Evolutionary conservation across 2,329 filamentous ascomycete genomes (phyloP).

Genomic region (Sclerotinia spermophila): DNA sequence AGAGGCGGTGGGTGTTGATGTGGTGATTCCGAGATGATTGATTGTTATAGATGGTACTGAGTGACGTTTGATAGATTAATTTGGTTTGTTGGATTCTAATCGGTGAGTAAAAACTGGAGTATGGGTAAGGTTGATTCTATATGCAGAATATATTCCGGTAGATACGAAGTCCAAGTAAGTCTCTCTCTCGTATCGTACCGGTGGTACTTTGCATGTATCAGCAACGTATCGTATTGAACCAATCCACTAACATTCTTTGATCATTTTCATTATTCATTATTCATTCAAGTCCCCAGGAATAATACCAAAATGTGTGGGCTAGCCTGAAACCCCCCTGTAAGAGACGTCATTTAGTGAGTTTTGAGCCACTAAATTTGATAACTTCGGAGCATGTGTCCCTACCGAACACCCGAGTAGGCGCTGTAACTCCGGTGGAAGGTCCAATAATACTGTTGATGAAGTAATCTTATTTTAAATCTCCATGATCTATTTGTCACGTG

Average conservation of each 20-base stretch:
- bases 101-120: background rate
- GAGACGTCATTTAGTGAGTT: background rate
- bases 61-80: background rate
- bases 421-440: background rate
- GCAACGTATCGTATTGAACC: background rate
- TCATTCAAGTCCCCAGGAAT: background rate
- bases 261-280: background rate
- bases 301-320: background rate
- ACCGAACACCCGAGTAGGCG: background rate
- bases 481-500: too few species aligned
- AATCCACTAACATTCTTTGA: background rate
- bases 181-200: background rate
- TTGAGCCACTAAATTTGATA: background rate
- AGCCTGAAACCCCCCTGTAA: background rate
- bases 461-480: too few species aligned
- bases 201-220: background rate
- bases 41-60: too few species aligned
- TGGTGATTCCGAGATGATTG: background rate
- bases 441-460: background rate
- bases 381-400: background rate
- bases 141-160: background rate
- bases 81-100: background rate
- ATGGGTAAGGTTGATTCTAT: background rate
- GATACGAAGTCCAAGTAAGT: too few species aligned
- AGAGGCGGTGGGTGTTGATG: conserved; percentile 14